These are phyloP conservation scores for Flaveria linearis DNA, from an alignment of 129 eudicot species.

Conservation along the genomic window DNA sequence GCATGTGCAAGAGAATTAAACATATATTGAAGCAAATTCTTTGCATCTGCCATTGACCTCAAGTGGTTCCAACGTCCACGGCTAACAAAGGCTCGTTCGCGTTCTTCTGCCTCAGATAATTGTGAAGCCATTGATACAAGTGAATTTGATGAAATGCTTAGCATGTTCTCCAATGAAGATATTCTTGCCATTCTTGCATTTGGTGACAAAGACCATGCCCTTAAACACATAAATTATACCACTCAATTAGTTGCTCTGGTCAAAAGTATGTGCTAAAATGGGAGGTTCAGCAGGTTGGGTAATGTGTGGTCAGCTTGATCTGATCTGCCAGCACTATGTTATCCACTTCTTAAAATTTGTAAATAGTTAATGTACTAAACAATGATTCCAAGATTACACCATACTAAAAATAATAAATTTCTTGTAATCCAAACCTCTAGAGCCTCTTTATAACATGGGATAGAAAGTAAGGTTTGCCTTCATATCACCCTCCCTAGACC, in stretches of 20 bases:
- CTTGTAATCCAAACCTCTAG: not conserved
- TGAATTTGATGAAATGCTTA: constrained; percentile 86
- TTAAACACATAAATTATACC: constrained; percentile 33
- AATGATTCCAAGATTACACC: not conserved
- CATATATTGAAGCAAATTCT: constrained; percentile 82
- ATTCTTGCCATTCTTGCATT: constrained; percentile 88
- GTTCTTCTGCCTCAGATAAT: constrained; percentile 98
- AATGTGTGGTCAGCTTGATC: not conserved
- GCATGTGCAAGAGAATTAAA: constrained; percentile 78
- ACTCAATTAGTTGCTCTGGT: constrained; percentile 16
- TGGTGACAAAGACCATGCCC: constrained; percentile 90
- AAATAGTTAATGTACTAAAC: not conserved
- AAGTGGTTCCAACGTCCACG: constrained; percentile 98
- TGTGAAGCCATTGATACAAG: constrained; percentile 99
- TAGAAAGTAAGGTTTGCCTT: no score
- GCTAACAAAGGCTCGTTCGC: constrained; percentile 76
- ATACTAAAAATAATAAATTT: not conserved
- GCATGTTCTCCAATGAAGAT: constrained; percentile 89
- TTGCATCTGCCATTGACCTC: constrained; percentile 96
- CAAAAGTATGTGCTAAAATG: constrained; percentile 14
- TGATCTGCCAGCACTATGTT: not conserved
- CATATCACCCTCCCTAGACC: no score
- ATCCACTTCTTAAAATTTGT: not conserved
- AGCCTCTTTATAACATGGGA: no score
- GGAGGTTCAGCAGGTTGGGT: constrained; percentile 3